Conservation (phyloP, 2,329 filamentous ascomycete genomes). For the Aspergillus sp. region DNA sequence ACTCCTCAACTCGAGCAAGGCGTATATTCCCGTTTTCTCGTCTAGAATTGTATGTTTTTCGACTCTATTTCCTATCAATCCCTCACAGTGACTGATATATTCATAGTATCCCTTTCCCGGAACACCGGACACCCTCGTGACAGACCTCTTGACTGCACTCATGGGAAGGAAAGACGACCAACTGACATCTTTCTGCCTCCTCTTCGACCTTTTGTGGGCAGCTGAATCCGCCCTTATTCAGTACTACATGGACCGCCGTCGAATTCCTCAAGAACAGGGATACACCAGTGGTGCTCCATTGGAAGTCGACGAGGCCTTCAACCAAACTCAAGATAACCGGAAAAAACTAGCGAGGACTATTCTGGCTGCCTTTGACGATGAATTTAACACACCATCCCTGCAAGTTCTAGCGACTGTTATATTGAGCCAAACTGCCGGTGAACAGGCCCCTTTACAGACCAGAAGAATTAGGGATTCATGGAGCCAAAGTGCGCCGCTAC, state of each 20-base stretch:
- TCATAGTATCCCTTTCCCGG: constrained; percentile 35
- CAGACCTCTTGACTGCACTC: constrained; percentile 20
- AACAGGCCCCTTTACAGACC: constrained; percentile 19
- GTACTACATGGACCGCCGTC: constrained; percentile 34
- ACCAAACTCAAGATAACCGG: constrained; percentile 18
- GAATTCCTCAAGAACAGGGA: constrained; percentile 23
- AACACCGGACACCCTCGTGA: constrained; percentile 23
- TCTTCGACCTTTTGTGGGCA: constrained; percentile 37
- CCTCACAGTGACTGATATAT: constrained; percentile 7
- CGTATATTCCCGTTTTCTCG: constrained; percentile 28
- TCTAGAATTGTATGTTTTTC: constrained; percentile 28
- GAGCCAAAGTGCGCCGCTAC: constrained; percentile 16
- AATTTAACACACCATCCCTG: constrained; percentile 19
- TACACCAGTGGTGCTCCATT: constrained; percentile 13
- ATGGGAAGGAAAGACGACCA: constrained; percentile 25
- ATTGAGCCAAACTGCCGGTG: constrained; percentile 20
- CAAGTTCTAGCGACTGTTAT: constrained; percentile 21
- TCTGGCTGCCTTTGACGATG: constrained; percentile 23
- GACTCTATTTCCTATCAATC: background rate
- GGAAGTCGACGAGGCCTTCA: constrained; percentile 20
- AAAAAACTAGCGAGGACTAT: constrained; percentile 23
- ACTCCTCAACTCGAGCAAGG: constrained; percentile 16
- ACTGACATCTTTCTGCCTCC: constrained; percentile 31
- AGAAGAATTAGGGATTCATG: constrained; percentile 22
- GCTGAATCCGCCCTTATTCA: constrained; percentile 35